Evolutionary conservation across 2,329 filamentous ascomycete species (phyloP), one percentile per base, ranked within the genome.

Genomic region (Mycosphaerella sp.): DNA sequence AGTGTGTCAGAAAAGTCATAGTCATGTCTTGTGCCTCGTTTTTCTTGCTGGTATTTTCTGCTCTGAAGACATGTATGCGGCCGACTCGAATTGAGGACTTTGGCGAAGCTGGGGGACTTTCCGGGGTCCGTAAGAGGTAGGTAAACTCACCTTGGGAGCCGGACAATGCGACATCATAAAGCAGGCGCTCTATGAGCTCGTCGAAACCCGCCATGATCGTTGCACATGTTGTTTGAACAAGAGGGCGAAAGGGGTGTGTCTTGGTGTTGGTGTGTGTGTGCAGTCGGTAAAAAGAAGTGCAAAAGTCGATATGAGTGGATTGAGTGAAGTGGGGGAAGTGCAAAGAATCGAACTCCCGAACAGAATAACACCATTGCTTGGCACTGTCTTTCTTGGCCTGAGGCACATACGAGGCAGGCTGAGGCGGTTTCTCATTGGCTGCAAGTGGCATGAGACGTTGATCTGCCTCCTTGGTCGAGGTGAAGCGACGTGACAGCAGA

Each of bases 151-250:
- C 82, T 74, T 77, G 72, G 49, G 74, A 74, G 59, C 81, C 80
- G 60, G 75, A 76, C 45, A 83, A 73, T 23, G 81, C 81, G 66
- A 84, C 77, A 67, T 82, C 78, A 56, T 77, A 75, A 45, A 84
- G 71, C 53, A 84, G 64, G 68, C 75, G 79, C 64, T 82, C 76
- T 57, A 84, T 74, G 59, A 85, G 69, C 47, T 77, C 74, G 64
- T 81, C 80, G 56, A 82, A 71, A 51, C 77, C 77, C 55, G 69
- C 45, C 53, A 62, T 62, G 6, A 31, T 57, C 11, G 53, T 54
- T 50, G 31, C 29, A 46, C 59, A 61, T 61, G 44, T 51, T 54
- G 58, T 45, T 42, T 42, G 42, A 21, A 23, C 42, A 34, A 36
- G 31, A 36, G 32, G 48, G 31, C 11, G 17, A 41, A 26, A 23